Percentiles rank a stretch among this genome's conserved stretches.
phyloP scores from a whole-genome alignment of 2,329 filamentous ascomycete genomes.

The Colletotrichum sp. region DNA sequence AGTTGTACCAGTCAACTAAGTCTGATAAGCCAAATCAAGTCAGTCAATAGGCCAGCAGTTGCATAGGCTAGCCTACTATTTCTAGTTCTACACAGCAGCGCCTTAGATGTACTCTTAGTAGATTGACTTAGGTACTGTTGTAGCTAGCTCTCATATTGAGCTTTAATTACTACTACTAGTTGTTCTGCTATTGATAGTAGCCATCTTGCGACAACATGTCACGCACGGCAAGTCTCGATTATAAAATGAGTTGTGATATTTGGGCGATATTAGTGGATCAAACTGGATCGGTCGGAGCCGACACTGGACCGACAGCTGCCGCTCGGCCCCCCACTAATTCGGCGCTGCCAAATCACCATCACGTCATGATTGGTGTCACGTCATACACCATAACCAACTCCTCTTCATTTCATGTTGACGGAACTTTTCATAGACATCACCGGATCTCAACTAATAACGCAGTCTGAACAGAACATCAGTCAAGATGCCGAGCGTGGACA shows the following conservation, averaged over 20 bases:
- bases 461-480: neutral
- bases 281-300: neutral
- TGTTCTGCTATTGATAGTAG: neutral
- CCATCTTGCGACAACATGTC: neutral
- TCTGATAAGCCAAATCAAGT: accelerated
- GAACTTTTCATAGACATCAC: neutral
- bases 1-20: neutral
- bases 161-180: accelerated
- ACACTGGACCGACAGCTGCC: neutral
- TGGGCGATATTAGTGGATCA: too few species aligned
- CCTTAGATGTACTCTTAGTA: accelerated
- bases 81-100: neutral
- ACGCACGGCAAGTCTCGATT: neutral
- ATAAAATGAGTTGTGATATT: neutral
- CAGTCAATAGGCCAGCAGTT: neutral
- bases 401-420: neutral
- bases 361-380: constrained; percentile 9
- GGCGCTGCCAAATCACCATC: neutral
- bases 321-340: neutral
- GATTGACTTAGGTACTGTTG: neutral
- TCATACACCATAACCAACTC: neutral
- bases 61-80: neutral
- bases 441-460: neutral
- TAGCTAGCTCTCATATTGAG: neutral
- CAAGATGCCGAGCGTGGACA: constrained; percentile 52